Conservation (phyloP, 768 basidiomycete species). For the Solioccasus polychromus region DNA sequence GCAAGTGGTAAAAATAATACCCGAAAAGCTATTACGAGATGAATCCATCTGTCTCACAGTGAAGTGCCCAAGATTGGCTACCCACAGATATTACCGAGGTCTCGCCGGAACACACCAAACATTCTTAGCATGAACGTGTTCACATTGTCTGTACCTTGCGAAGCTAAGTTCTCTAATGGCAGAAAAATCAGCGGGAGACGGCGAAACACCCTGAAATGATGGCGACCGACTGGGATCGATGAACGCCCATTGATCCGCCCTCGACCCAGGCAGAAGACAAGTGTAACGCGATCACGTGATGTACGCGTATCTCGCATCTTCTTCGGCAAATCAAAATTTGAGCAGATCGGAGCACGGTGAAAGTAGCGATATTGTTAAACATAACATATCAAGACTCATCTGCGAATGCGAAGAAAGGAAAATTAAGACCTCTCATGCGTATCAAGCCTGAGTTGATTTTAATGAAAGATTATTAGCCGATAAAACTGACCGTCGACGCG, state of each 20-base stretch:
- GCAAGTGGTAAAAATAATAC: constrained; percentile 6
- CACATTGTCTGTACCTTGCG: background rate
- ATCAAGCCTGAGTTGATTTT: no score
- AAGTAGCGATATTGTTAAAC: no score
- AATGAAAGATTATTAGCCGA: no score
- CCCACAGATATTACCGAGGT: background rate
- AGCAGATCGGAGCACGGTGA: no score
- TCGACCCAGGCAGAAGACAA: no score
- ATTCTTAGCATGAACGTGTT: background rate
- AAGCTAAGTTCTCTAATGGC: background rate
- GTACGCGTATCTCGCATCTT: background rate
- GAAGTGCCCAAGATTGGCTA: background rate
- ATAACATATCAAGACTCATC: no score
- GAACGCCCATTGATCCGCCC: no score
- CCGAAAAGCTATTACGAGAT: constrained; percentile 1
- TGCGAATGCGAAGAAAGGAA: no score
- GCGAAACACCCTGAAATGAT: background rate
- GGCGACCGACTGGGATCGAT: no score
- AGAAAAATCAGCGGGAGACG: background rate
- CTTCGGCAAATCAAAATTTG: background rate
- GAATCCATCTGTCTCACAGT: constrained; percentile 1
- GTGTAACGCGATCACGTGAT: background rate
- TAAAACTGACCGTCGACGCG: no score
- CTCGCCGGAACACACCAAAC: background rate
- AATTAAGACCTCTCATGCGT: no score